Base-by-base conservation (phyloP, 1,284 basidiomycete species). In the Hemileia vastatrix region DNA sequence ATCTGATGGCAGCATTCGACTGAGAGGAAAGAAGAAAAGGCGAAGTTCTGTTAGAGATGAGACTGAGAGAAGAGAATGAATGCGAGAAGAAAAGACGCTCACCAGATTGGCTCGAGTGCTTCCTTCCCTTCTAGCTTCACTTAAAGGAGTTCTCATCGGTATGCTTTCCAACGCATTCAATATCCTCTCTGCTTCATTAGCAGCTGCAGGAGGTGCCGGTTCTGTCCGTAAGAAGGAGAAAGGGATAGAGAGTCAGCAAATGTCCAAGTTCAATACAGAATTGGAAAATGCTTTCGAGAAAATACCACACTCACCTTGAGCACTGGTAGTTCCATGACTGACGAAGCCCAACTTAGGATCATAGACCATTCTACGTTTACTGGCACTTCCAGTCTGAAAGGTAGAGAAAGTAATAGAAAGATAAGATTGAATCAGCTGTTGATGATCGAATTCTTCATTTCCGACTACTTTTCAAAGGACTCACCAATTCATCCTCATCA, bases 291-390 rank as follows among this genome's bases (percentile, higher is more conserved):
- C 36, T 40, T 11, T 11, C 36, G 36, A 40, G 15, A 15, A 40
- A 9, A 40, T 9, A 40, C 36, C 36, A 40, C 36, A 40, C 36
- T 40, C 11, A 40, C 36, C 36, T 40, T 69, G 65, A 1, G 70
- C 68, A 33, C 67, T 67, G 54, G 71, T 67, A 59, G 72, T 70
- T 43, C 73, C 68, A 31, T 66, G 66, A 36, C 70, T 70, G 47
- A 74, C 64, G 59, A 74, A 74, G 19, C 72, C 72, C 44, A 70
- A 61, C 43, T 68, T 67, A 3, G 70, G 68, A 53, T 74, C 71
- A 70, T 71, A 74, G 9, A 72, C 68, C 69, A 74, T 72, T 31
- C 69, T 66, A 3, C 71, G 65, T 57, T 74, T 74, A 13, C 67
- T 49, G 32, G 56, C 23, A 64, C 55, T 15, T 50, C 57, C 33